Evolutionary conservation across 2,329 filamentous ascomycete species (phyloP).

Genomic region (Fusarium brachygibbosum): DNA sequence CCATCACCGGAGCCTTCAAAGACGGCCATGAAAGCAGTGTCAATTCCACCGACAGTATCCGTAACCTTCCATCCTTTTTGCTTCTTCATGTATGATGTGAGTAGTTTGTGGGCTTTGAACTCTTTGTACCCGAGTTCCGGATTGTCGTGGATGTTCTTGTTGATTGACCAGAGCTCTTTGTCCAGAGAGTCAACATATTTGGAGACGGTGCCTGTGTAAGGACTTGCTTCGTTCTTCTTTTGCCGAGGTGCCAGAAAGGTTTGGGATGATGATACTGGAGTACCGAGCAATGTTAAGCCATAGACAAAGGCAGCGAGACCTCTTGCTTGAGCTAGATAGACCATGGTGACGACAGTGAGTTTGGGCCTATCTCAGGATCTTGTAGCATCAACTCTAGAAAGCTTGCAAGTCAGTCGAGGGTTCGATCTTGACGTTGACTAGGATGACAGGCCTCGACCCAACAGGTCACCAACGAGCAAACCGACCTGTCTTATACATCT

Average conservation of each 20-base stretch:
- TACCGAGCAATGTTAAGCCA: slow-evolving; percentile 9
- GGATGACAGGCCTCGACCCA: neutral
- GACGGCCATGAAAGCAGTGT: slow-evolving; percentile 60
- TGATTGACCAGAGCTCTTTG: slow-evolving; percentile 50
- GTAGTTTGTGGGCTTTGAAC: slow-evolving; percentile 57
- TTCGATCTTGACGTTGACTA: neutral
- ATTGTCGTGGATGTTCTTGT: slow-evolving; percentile 60
- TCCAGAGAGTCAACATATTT: slow-evolving; percentile 36
- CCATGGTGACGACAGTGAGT: slow-evolving; percentile 6
- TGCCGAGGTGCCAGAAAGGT: slow-evolving; percentile 8
- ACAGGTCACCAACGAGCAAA: neutral
- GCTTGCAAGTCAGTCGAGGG: neutral
- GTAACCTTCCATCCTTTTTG: slow-evolving; percentile 57
- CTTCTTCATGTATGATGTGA: slow-evolving; percentile 56
- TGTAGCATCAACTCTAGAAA: neutral
- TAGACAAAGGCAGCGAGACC: slow-evolving; percentile 24
- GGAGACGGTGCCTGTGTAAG: slow-evolving; percentile 29
- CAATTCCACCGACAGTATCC: slow-evolving; percentile 56
- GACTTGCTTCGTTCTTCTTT: slow-evolving; percentile 33
- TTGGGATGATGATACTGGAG: neutral
- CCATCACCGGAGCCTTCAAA: slow-evolving; percentile 56
- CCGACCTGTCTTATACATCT: neutral
- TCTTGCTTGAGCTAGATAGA: slow-evolving; percentile 3
- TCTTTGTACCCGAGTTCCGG: slow-evolving; percentile 61
- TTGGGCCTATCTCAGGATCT: no score